A percentile compares a stretch with the other conserved stretches of the same genome.
Conservation (phyloP, 1,139 yeast genomes). For the Blastobotrys proliferans region DNA sequence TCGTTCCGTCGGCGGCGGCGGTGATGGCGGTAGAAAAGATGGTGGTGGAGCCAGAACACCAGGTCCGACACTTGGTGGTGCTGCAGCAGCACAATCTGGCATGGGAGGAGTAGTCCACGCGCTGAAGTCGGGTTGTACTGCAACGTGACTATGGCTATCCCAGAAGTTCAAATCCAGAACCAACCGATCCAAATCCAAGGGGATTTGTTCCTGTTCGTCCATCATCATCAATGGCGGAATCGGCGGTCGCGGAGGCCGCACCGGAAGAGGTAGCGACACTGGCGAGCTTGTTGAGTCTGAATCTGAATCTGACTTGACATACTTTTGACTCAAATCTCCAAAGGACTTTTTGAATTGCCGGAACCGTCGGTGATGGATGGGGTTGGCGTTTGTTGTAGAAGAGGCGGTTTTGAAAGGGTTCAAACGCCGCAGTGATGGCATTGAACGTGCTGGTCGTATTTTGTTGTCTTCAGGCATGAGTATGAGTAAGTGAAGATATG, state of each 20-base stretch:
- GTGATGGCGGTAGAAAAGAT: background rate
- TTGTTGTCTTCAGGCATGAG: background rate
- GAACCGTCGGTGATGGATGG: background rate
- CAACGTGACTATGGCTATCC: no score
- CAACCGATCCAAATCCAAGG: no score
- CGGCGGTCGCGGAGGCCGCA: background rate
- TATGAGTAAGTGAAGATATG: no score
- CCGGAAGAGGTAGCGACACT: background rate
- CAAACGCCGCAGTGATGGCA: constrained; percentile 2
- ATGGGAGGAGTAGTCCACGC: no score
- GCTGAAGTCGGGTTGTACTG: no score
- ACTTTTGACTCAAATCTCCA: background rate
- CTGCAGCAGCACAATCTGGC: no score
- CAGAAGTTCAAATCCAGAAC: no score
- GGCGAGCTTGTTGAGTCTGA: background rate
- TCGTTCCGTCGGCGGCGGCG: background rate
- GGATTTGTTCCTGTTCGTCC: no score
- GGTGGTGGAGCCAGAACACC: background rate
- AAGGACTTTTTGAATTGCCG: background rate
- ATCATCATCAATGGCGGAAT: background rate
- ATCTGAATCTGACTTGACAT: background rate
- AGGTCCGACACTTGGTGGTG: background rate
- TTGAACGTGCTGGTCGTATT: background rate
- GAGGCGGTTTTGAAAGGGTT: background rate
- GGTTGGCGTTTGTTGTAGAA: background rate